These are phyloP conservation scores for Podila epicladia DNA, from an alignment of 192 early-diverging fungal species.

Conservation along the genomic window DNA sequence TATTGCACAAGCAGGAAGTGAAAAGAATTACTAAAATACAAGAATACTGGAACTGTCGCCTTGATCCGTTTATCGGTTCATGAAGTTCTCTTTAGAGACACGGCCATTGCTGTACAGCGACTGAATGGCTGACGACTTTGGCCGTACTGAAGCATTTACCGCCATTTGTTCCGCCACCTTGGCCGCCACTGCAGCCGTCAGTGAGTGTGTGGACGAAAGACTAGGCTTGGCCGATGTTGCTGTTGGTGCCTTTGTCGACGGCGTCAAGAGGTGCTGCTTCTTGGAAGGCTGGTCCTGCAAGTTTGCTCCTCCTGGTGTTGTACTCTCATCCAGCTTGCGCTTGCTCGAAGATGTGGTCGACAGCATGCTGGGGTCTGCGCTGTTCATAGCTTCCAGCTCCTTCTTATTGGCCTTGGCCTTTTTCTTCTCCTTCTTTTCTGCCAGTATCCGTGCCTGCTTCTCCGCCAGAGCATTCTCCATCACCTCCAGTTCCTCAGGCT, in stretches of 20 bases:
- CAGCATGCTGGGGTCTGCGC: slow-evolving; percentile 26
- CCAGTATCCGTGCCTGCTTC: slow-evolving; percentile 55
- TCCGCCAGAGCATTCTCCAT: slow-evolving; percentile 65
- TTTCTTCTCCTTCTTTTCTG: slow-evolving; percentile 63
- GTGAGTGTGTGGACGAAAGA: slow-evolving; percentile 32
- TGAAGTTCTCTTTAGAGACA: slow-evolving; percentile 37
- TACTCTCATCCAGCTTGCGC: slow-evolving; percentile 32
- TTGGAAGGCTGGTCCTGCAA: slow-evolving; percentile 15
- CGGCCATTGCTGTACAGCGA: slow-evolving; percentile 37
- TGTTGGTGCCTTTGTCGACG: not conserved
- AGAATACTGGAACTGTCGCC: too few relatives aligned
- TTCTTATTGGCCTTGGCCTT: slow-evolving; percentile 53
- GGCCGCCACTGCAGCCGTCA: slow-evolving; percentile 53
- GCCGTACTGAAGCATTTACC: slow-evolving; percentile 23
- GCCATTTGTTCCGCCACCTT: slow-evolving; percentile 58
- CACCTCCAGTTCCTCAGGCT: slow-evolving; percentile 66
- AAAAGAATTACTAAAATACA: too few relatives aligned
- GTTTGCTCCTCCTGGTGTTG: not conserved
- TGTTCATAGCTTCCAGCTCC: slow-evolving; percentile 45
- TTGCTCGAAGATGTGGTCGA: slow-evolving; percentile 28
- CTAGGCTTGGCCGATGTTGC: not conserved
- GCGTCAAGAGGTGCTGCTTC: slow-evolving; percentile 15
- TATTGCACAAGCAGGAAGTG: too few relatives aligned
- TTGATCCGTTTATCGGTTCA: slow-evolving; percentile 25
- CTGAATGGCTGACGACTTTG: slow-evolving; percentile 36